phyloP scores from a whole-genome alignment of 306 rosid genomes.

The Ormosia semicastrata region DNA sequence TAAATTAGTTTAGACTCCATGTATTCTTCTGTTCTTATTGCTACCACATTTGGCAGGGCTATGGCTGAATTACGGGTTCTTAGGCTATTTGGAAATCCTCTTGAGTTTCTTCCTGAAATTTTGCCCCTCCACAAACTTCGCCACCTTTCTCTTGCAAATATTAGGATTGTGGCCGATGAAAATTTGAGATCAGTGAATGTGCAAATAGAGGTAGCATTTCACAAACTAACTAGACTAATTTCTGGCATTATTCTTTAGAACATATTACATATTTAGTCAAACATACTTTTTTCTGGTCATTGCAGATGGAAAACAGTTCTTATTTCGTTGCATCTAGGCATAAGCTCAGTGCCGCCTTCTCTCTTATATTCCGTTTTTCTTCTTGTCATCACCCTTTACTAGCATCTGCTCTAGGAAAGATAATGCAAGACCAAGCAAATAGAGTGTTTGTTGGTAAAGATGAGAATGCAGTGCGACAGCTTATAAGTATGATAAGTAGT shows the following conservation, averaged over 20 bases:
- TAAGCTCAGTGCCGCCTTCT: constrained; percentile 79
- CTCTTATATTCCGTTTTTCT: constrained; percentile 88
- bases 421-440: constrained; percentile 79
- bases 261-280: constrained; percentile 11
- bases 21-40: constrained; percentile 40
- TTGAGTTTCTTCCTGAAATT: constrained; percentile 87
- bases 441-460: constrained; percentile 78
- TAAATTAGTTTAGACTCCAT: constrained; percentile 13
- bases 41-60: constrained; percentile 64
- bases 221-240: background rate
- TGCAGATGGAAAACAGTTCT: constrained; percentile 81
- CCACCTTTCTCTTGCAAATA: constrained; percentile 81
- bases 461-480: constrained; percentile 87
- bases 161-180: constrained; percentile 76
- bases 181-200: constrained; percentile 76
- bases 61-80: constrained; percentile 80
- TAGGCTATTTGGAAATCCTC: constrained; percentile 83
- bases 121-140: constrained; percentile 77
- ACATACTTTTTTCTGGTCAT: constrained; percentile 24
- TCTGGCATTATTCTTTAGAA: constrained; percentile 1
- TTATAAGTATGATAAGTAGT: constrained; percentile 85
- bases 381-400: constrained; percentile 89
- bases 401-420: constrained; percentile 83
- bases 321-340: constrained; percentile 70
- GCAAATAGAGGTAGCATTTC: constrained; percentile 70